Evolutionary conservation across 192 early-diverging fungal species (phyloP).

Genomic region (Entomortierella chlamydospora): DNA sequence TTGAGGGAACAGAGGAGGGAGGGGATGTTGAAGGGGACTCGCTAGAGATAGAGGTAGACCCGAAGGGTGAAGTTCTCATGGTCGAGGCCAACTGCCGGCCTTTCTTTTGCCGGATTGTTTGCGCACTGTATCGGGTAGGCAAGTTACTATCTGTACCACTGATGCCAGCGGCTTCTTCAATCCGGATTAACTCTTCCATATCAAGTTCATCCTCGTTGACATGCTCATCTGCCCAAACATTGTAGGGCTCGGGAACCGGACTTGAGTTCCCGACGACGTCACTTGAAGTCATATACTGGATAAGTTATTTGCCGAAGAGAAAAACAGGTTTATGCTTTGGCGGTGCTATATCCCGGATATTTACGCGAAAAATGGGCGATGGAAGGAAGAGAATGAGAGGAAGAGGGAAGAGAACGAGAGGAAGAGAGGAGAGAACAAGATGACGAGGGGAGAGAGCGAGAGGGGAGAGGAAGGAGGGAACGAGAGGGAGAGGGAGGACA

Average conservation of each 20-base stretch:
- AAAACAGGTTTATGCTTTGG: too few species aligned
- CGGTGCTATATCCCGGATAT: too few species aligned
- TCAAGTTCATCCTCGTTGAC: slow-evolving; percentile 2
- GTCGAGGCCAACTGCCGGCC: slow-evolving; percentile 33
- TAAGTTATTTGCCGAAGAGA: too few species aligned
- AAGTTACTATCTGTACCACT: background rate
- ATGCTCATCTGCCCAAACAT: slow-evolving; percentile 20
- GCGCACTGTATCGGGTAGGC: slow-evolving; percentile 13
- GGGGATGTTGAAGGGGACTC: background rate
- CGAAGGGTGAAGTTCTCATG: slow-evolving; percentile 5
- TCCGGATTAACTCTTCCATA: slow-evolving; percentile 27
- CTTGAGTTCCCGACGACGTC: background rate
- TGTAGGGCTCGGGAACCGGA: slow-evolving; percentile 19
- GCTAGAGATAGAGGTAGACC: background rate
- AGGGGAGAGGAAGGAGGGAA: background rate
- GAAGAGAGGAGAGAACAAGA: background rate
- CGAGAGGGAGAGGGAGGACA: background rate
- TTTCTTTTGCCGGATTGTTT: slow-evolving; percentile 46
- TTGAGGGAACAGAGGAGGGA: background rate
- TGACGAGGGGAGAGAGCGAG: too few species aligned
- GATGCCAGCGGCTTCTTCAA: slow-evolving; percentile 10
- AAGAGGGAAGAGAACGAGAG: background rate
- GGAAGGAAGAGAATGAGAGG: too few species aligned
- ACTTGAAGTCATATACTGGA: slow-evolving; percentile 5
- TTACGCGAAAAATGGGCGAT: too few species aligned